Percentiles rank a stretch among this genome's conserved stretches.
phyloP scores from a whole-genome alignment of 1,284 basidiomycete species.

The Peniophora sp. region DNA sequence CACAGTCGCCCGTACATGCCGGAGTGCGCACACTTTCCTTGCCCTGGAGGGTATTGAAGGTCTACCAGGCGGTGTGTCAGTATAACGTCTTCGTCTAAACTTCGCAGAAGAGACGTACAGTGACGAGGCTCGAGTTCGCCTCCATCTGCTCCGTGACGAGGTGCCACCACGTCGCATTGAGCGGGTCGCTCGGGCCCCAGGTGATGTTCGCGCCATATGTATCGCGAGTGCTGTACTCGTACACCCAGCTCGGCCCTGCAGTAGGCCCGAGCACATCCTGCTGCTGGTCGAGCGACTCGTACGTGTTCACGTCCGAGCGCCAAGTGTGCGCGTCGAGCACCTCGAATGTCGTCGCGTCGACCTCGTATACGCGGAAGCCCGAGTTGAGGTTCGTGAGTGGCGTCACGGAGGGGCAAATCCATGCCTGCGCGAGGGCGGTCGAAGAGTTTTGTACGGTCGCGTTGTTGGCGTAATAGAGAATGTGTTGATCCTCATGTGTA shows the following conservation, averaged over 20 bases:
- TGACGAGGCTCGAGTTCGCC: slow-evolving; percentile 46
- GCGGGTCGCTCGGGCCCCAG: slow-evolving; percentile 61
- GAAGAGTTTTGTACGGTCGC: slow-evolving; percentile 50
- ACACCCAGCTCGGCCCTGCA: slow-evolving; percentile 57
- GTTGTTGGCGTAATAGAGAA: slow-evolving; percentile 75
- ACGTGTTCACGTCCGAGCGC: slow-evolving; percentile 53
- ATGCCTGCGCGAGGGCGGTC: slow-evolving; percentile 50
- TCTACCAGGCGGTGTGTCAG: slow-evolving; percentile 24
- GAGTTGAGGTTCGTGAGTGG: slow-evolving; percentile 72
- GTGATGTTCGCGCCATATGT: slow-evolving; percentile 57
- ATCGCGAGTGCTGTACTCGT: slow-evolving; percentile 68
- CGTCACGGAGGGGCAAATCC: slow-evolving; percentile 62
- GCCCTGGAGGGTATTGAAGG: slow-evolving; percentile 67
- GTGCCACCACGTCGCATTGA: slow-evolving; percentile 85
- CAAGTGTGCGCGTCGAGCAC: slow-evolving; percentile 69
- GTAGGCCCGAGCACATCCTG: slow-evolving; percentile 12
- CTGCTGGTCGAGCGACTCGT: slow-evolving; percentile 45
- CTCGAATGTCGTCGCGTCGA: slow-evolving; percentile 75
- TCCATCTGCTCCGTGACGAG: slow-evolving; percentile 73
- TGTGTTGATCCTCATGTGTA: slow-evolving; percentile 75
- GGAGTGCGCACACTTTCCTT: slow-evolving; percentile 51
- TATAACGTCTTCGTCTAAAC: not conserved
- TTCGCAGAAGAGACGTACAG: slow-evolving; percentile 28
- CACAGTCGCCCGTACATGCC: slow-evolving; percentile 56
- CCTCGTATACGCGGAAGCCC: slow-evolving; percentile 74